Percentiles rank a stretch among this genome's conserved stretches.
Evolutionary conservation across 2,329 filamentous ascomycete genomes (phyloP).

Genomic region (Neonectria neomacrospora): DNA sequence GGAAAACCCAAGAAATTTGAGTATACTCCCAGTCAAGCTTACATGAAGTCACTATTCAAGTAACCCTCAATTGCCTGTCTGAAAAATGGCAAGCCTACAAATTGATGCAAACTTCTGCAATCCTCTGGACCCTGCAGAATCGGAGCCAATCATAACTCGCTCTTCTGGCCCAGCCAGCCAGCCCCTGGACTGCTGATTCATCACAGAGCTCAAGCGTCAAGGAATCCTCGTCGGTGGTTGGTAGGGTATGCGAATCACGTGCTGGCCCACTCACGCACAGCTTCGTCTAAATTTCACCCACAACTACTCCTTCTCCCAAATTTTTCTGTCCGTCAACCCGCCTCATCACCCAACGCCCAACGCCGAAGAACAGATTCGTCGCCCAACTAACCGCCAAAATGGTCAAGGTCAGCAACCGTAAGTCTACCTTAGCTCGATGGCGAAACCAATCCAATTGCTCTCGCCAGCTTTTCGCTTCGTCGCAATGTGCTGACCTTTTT

Average conservation of each 20-base stretch:
- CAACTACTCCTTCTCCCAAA: constrained; percentile 24
- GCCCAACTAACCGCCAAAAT: constrained; percentile 62
- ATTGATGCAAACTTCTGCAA: not conserved
- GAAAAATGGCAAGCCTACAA: not conserved
- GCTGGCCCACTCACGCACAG: constrained; percentile 29
- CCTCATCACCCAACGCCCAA: constrained; percentile 46
- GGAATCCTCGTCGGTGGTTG: not conserved
- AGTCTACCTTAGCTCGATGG: constrained; percentile 41
- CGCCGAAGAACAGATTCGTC: constrained; percentile 43
- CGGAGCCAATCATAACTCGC: not conserved
- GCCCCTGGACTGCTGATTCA: not conserved
- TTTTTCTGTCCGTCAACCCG: constrained; percentile 38
- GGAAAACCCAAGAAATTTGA: not conserved
- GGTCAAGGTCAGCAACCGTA: constrained; percentile 76
- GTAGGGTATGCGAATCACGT: constrained; percentile 47
- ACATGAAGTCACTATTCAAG: not conserved
- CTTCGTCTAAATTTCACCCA: constrained; percentile 48
- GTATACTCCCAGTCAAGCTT: not conserved
- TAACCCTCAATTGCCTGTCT: not conserved
- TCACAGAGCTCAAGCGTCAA: not conserved
- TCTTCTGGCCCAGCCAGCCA: not conserved
- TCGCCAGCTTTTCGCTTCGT: not conserved
- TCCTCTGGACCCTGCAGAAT: not conserved
- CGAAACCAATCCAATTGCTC: constrained; percentile 1
- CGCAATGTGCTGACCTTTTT: constrained; percentile 19